Conservation (phyloP, 2,329 filamentous ascomycete genomes). For the Huntiella moniliformis region DNA sequence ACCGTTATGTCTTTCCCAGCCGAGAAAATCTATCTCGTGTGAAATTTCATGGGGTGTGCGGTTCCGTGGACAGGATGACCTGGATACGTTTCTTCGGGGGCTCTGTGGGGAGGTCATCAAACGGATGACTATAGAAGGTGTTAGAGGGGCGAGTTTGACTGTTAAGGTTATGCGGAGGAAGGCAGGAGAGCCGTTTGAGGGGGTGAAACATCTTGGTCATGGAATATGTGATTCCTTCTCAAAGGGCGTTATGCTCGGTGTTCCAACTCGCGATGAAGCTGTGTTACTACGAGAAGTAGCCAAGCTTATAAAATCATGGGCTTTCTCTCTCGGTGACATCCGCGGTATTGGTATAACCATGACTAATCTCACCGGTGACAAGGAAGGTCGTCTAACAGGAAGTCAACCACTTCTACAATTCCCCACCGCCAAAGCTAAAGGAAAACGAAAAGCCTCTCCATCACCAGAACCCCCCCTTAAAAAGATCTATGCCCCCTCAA, state of each 20-base stretch:
- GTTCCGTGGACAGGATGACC: conserved; percentile 80
- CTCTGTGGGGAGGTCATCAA: conserved; percentile 71
- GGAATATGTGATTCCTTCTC: conserved; percentile 90
- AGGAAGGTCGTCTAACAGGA: conserved; percentile 32
- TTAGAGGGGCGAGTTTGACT: conserved; percentile 74
- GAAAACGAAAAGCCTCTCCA: conserved; percentile 5
- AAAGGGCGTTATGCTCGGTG: conserved; percentile 65
- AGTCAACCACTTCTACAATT: conserved; percentile 70
- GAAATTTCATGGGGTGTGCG: conserved; percentile 98
- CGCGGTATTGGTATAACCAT: conserved; percentile 82
- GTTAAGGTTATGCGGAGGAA: conserved; percentile 89
- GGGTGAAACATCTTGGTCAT: conserved; percentile 83
- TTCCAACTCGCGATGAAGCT: conserved; percentile 60
- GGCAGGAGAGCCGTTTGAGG: conserved; percentile 71
- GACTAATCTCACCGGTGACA: conserved; percentile 75
- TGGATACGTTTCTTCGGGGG: conserved; percentile 75
- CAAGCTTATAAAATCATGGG: conserved; percentile 63
- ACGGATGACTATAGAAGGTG: conserved; percentile 60
- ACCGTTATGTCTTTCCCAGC: conserved; percentile 69
- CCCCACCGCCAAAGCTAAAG: conserved; percentile 11
- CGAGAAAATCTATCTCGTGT: conserved; percentile 86
- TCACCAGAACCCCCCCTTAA: conserved; percentile 2
- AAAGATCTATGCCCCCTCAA: conserved; percentile 62
- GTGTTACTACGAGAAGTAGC: conserved; percentile 64
- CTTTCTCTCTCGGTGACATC: conserved; percentile 79